Conservation (phyloP, 2,329 filamentous ascomycete species). For the Coniochaeta sp. region DNA sequence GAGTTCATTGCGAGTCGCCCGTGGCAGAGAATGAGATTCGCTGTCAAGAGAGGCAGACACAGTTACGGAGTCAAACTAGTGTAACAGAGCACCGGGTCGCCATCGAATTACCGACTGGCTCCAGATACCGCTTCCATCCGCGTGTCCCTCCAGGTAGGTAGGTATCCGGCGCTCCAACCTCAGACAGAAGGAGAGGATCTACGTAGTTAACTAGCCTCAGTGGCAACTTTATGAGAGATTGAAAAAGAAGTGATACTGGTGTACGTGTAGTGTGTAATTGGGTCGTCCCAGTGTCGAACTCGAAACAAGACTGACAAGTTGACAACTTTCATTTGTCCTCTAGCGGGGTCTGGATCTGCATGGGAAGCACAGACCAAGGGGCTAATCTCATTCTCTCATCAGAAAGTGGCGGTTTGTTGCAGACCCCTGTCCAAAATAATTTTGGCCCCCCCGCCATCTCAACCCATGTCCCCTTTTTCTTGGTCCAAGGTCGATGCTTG, state of each 20-base stretch:
- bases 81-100: background rate
- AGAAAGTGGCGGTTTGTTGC: background rate
- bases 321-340: background rate
- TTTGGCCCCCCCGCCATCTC: background rate
- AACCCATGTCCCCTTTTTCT: constrained; percentile 2
- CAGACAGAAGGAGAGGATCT: background rate
- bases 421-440: background rate
- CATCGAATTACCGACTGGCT: background rate
- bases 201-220: background rate
- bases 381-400: background rate
- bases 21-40: background rate
- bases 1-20: background rate
- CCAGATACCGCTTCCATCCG: background rate
- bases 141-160: background rate
- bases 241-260: background rate
- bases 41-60: background rate
- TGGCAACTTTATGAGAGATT: too few relatives aligned
- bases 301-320: background rate
- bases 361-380: background rate
- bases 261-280: background rate
- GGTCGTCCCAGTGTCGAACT: background rate
- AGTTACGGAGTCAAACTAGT: background rate
- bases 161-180: background rate
- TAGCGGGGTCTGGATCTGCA: background rate
- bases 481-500: background rate